A percentile compares a stretch with the other conserved stretches of the same genome.
Conservation (phyloP, 352 stramenopile genomes). For the Pythium biforme region DNA sequence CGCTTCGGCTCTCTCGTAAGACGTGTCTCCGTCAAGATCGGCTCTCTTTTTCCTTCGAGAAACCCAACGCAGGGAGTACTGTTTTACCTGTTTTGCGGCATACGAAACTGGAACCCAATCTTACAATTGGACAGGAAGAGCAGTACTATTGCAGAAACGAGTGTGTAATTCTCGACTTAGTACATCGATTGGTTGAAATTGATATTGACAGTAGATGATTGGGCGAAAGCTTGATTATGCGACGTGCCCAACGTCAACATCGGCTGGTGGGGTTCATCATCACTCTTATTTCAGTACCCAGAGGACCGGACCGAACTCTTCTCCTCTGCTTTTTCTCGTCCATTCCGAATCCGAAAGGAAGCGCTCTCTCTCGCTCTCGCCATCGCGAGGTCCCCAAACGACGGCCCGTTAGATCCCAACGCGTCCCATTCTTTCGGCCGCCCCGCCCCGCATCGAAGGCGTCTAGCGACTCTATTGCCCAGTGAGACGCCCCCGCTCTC, state of each 20-base stretch:
- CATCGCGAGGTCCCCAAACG: no score
- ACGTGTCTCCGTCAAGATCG: constrained; percentile 10
- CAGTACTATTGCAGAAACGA: neutral
- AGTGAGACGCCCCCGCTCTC: no score
- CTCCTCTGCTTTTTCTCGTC: constrained; percentile 2
- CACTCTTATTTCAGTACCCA: constrained; percentile 19
- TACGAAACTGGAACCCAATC: neutral
- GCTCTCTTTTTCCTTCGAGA: constrained; percentile 37
- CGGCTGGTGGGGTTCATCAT: neutral
- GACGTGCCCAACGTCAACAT: constrained; percentile 19
- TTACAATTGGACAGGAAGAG: neutral
- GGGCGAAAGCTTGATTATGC: constrained; percentile 24
- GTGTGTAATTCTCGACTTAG: neutral
- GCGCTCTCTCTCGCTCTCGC: neutral
- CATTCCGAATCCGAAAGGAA: constrained; percentile 18
- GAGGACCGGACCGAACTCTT: neutral
- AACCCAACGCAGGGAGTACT: constrained; percentile 8
- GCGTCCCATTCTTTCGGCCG: neutral
- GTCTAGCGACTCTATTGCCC: no score
- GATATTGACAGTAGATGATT: constrained; percentile 3
- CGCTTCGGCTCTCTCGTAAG: neutral
- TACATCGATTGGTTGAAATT: no score
- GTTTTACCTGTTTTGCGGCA: no score
- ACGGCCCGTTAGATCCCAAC: no score
- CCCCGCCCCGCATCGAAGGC: no score